These are phyloP conservation scores for Sechiopsis laciniata DNA, from an alignment of 306 rosid genomes.

Conservation along the genomic window DNA sequence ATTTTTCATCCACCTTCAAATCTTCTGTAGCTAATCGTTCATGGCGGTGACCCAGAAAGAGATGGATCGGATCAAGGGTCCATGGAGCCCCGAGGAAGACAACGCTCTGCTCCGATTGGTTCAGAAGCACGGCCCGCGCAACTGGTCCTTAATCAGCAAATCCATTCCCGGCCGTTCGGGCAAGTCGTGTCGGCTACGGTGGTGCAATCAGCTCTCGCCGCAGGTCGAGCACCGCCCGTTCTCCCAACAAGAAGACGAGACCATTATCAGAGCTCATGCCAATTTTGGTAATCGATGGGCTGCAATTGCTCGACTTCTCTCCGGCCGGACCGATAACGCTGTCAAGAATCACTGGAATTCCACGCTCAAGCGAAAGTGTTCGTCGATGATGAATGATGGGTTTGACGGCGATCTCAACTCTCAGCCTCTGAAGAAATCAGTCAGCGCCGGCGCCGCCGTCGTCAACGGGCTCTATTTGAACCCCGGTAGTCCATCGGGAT, in stretches of 20 bases:
- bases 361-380: slow-evolving; percentile 51
- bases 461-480: slow-evolving; percentile 40
- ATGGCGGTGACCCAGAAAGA: slow-evolving; percentile 35
- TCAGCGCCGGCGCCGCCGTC: slow-evolving; percentile 65
- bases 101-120: slow-evolving; percentile 64
- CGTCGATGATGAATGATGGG: slow-evolving; percentile 28
- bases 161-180: slow-evolving; percentile 91
- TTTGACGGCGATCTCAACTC: slow-evolving; percentile 22
- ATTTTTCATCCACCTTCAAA: no score
- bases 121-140: slow-evolving; percentile 79
- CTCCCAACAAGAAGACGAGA: slow-evolving; percentile 74
- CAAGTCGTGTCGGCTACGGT: slow-evolving; percentile 82
- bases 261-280: slow-evolving; percentile 80
- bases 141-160: slow-evolving; percentile 86
- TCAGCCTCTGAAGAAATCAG: slow-evolving; percentile 65
- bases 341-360: no score
- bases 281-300: no score
- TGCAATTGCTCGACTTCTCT: no score
- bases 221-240: slow-evolving; percentile 94
- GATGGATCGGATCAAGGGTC: slow-evolving; percentile 96
- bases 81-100: slow-evolving; percentile 98
- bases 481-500: slow-evolving; percentile 79
- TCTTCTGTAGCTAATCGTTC: neutral
- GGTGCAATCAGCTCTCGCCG: slow-evolving; percentile 98
- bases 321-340: no score